A percentile compares a stretch with the other conserved stretches of the same genome.
Evolutionary conservation across 257 asterid genomes (phyloP).

Genomic region (Solanum chmielewskii): DNA sequence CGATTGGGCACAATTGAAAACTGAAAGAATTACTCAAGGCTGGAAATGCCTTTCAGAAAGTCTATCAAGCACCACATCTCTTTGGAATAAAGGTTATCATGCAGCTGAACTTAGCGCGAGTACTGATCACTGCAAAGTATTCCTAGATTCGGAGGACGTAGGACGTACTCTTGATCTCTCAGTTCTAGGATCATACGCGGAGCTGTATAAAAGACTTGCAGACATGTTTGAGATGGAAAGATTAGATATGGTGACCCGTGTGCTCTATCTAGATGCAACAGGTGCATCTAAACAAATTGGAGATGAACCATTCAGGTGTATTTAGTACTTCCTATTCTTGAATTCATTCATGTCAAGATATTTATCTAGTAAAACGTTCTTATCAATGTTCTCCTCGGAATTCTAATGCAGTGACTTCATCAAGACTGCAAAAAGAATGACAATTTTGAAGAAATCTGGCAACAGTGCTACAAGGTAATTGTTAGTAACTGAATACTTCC

Average conservation of each 20-base stretch:
- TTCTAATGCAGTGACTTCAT: constrained; percentile 49
- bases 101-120: constrained; percentile 39
- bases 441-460: constrained; percentile 38
- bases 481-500: not conserved
- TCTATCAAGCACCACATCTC: constrained; percentile 16
- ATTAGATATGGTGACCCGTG: constrained; percentile 39
- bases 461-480: constrained; percentile 44
- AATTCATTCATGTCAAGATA: not conserved
- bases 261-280: constrained; percentile 47
- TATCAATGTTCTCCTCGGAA: not conserved
- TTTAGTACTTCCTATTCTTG: not conserved
- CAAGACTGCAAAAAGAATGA: constrained; percentile 66
- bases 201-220: constrained; percentile 45
- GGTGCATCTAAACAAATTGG: constrained; percentile 63
- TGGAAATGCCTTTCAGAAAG: constrained; percentile 17
- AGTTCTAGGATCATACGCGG: constrained; percentile 67
- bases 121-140: constrained; percentile 79
- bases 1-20: not conserved
- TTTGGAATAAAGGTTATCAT: constrained; percentile 30
- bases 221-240: constrained; percentile 63
- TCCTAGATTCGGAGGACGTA: constrained; percentile 74
- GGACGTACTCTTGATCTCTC: constrained; percentile 77
- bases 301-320: constrained; percentile 73
- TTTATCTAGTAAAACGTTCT: not conserved
- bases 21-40: constrained; percentile 10